A percentile compares a stretch with the other conserved stretches of the same genome.
Conservation (phyloP, 108 stramenopile species). For the Asterionellopsis glacialis region DNA sequence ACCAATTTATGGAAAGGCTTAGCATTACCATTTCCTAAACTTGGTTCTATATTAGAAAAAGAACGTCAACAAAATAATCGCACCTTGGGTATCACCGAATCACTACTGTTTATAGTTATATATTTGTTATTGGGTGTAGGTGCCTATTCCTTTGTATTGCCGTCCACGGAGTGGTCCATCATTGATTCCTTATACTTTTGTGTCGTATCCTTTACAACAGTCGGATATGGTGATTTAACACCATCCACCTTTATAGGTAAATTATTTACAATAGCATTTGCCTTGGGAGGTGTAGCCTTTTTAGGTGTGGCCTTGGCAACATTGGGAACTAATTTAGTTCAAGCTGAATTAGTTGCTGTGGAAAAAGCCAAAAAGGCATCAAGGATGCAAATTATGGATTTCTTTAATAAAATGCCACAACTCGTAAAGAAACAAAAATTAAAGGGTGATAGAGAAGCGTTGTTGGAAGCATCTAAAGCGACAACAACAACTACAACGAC, state of each 20-base stretch:
- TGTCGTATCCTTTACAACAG: slow-evolving; percentile 12
- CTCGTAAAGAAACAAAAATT: too few relatives aligned
- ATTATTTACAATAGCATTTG: slow-evolving; percentile 11
- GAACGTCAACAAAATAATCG: too few relatives aligned
- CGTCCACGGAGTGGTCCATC: not conserved
- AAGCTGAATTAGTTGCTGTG: not conserved
- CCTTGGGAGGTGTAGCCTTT: slow-evolving; percentile 1
- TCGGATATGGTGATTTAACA: slow-evolving; percentile 17
- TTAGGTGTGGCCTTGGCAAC: slow-evolving; percentile 5
- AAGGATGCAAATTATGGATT: not conserved
- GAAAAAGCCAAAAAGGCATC: not conserved
- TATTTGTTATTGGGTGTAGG: slow-evolving; percentile 29
- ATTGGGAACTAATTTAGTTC: not conserved
- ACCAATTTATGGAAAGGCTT: slow-evolving; percentile 12
- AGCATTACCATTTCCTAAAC: slow-evolving; percentile 21
- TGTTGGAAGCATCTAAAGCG: too few relatives aligned
- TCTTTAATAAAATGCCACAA: not conserved
- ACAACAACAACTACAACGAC: not conserved
- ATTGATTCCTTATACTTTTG: slow-evolving; percentile 12
- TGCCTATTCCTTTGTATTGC: slow-evolving; percentile 42
- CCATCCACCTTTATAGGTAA: not conserved
- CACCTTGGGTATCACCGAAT: too few relatives aligned
- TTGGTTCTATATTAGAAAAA: not conserved
- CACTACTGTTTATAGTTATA: not conserved
- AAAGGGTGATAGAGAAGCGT: too few relatives aligned